Base-by-base conservation (phyloP, 495 filamentous ascomycete species). In the Terfezia claveryi region DNA sequence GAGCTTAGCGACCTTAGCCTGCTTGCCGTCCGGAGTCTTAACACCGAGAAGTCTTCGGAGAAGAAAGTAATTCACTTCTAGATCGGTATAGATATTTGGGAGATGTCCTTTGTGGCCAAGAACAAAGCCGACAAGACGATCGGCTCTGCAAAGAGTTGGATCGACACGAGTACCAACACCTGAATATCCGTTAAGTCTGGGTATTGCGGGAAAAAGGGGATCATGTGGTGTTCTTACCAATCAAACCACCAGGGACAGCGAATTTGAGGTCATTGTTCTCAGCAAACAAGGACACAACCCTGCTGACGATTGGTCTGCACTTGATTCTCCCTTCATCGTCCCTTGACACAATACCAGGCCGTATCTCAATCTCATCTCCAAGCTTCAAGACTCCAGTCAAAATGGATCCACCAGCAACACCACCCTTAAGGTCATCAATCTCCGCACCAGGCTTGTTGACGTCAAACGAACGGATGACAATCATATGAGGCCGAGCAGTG, bases 361-460 rank as follows among this genome's bases (percentile, higher is more conserved):
- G 78, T 60, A 98, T 96, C 71, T 98, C 91, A 62, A 98, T 94
- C 71, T 98, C 91, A 64, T 98, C 91, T 51, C 87, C 83, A 63
- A 95, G 72, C 72, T 94, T 94, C 58, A 98, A 72, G 49, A 98
- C 85, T 72, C 91, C 91, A 61, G 86, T 93, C 55, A 98, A 72
- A 64, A 98, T 95, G 71, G 80, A 85, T 59, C 91, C 91, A 77
- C 91, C 91, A 61, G 91, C 91, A 68, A 98, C 91, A 76, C 91
- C 91, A 65, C 91, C 91, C 77, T 96, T 96, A 58, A 98, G 75
- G 61, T 98, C 92, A 37, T 96, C 92, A 56, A 98, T 95, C 72
- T 94, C 92, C n/a, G 92, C 87, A 77, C 91, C 91, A 38, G 91
- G 91, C 76, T 98, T 98, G 79, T 98, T 98, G 61, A 98, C 92